Percentiles rank a stretch among this genome's conserved stretches.
Evolutionary conservation across 1,139 yeast genomes (phyloP).

Genomic region (Chernovozyma aurita): DNA sequence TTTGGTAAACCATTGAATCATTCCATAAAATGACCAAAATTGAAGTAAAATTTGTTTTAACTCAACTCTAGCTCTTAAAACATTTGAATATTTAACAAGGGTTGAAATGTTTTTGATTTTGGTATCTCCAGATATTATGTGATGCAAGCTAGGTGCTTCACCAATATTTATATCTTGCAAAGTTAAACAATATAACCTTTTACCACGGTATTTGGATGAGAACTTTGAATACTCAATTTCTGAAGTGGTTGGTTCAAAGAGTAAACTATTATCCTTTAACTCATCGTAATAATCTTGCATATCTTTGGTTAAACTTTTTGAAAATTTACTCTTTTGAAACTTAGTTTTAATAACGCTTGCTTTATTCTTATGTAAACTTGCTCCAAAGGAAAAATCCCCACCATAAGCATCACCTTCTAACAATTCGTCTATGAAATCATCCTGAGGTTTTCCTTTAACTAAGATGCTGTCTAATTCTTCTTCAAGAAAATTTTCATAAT

Average conservation of each 20-base stretch:
- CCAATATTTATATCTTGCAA: constrained; percentile 31
- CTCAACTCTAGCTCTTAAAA: constrained; percentile 38
- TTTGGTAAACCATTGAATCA: constrained; percentile 38
- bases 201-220: constrained; percentile 19
- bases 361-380: constrained; percentile 1
- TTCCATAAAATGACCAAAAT: constrained; percentile 40
- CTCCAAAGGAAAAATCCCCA: constrained; percentile 11
- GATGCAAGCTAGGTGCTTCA: constrained; percentile 34
- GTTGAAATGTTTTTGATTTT: constrained; percentile 17
- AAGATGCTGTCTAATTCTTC: constrained; percentile 11
- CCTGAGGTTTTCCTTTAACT: constrained; percentile 6
- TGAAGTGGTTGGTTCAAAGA: constrained; percentile 34
- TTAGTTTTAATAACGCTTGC: constrained; percentile 11
- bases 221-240: constrained; percentile 14
- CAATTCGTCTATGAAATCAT: constrained; percentile 14
- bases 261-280: constrained; percentile 26
- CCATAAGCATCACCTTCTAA: constrained; percentile 26
- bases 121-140: constrained; percentile 17
- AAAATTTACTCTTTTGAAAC: constrained; percentile 12
- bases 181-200: constrained; percentile 25
- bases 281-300: constrained; percentile 17
- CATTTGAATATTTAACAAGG: constrained; percentile 33
- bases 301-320: constrained; percentile 12
- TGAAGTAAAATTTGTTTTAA: constrained; percentile 37
- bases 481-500: constrained; percentile 23